These are phyloP conservation scores for Leucaena leucocephala DNA, from an alignment of 306 rosid species.

Conservation along the genomic window DNA sequence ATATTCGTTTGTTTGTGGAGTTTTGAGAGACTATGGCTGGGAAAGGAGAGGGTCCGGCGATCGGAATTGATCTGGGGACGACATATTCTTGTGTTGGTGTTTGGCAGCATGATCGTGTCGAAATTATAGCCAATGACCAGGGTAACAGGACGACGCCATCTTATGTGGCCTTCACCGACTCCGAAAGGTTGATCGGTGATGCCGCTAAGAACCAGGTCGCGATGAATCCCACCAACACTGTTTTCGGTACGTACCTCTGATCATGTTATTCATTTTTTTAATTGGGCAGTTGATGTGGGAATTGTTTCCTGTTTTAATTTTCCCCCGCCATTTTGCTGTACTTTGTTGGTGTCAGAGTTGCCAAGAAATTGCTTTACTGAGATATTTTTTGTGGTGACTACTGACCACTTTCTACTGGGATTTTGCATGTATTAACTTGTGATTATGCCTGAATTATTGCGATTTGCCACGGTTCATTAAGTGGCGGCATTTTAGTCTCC, in stretches of 20 bases:
- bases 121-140: constrained; percentile 60
- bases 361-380: background rate
- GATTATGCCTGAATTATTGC: background rate
- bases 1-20: background rate
- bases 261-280: background rate
- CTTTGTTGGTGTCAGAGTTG: background rate
- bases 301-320: background rate
- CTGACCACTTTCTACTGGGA: background rate
- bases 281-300: background rate
- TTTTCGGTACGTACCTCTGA: constrained; percentile 45
- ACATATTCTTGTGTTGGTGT: constrained; percentile 57
- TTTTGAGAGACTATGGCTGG: constrained; percentile 43
- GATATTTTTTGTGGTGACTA: background rate
- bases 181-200: constrained; percentile 34
- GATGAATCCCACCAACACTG: constrained; percentile 10
- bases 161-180: constrained; percentile 57
- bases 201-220: constrained; percentile 60
- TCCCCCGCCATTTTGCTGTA: background rate
- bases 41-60: constrained; percentile 58
- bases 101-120: constrained; percentile 63
- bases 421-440: background rate
- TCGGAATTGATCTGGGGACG: constrained; percentile 60
- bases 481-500: background rate
- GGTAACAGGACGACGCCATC: constrained; percentile 63
- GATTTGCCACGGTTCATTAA: background rate